These are phyloP conservation scores for Phaeosphaeria sp. DNA, from an alignment of 2,329 filamentous ascomycete species.

Conservation along the genomic window DNA sequence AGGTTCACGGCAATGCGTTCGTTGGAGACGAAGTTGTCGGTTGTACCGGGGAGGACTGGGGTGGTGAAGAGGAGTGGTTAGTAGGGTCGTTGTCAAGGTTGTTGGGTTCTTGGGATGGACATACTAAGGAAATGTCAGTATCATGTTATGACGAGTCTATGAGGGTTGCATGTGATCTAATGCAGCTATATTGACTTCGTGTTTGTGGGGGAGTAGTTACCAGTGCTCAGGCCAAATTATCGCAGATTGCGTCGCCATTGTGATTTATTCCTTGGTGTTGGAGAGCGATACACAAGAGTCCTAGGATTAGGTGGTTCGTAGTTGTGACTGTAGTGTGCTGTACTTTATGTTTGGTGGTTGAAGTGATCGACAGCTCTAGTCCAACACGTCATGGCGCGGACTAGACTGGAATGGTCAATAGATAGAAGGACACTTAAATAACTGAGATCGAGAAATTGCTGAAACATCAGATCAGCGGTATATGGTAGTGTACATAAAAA, in stretches of 20 bases:
- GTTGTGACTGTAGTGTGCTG: not conserved
- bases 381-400: not conserved
- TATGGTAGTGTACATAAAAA: no score
- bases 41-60: conserved; percentile 40
- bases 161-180: no score
- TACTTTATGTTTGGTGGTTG: not conserved
- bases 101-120: conserved; percentile 27
- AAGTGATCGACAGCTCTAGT: not conserved
- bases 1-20: conserved; percentile 38
- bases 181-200: no score
- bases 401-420: not conserved
- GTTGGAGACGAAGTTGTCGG: conserved; percentile 47
- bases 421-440: not conserved
- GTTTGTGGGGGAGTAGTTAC: not conserved
- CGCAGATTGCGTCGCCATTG: conserved; percentile 19
- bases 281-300: not conserved
- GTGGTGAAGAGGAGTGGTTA: not conserved
- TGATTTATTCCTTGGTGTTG: not conserved
- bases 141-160: not conserved
- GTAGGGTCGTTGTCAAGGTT: conserved; percentile 36
- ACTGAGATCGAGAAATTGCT: no score
- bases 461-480: no score
- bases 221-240: not conserved
- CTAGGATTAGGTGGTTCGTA: not conserved
- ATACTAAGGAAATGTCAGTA: not conserved